Conservation (phyloP, 129 eudicot species). For the Lonicera japonica region DNA sequence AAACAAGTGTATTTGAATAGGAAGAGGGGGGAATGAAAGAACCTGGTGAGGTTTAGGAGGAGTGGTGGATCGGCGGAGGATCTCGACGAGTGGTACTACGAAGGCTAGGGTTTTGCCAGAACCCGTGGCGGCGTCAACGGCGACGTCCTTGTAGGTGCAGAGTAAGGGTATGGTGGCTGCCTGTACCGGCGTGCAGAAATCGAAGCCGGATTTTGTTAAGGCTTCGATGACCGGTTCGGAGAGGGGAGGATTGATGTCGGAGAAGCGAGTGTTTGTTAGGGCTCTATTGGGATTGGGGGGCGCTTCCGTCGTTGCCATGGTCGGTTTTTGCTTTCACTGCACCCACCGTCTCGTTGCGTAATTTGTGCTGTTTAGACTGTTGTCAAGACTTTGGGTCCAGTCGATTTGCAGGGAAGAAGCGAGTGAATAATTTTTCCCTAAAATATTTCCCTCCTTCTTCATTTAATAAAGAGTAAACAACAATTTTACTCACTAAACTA, state of each 20-base stretch:
- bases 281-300: conserved; percentile 61
- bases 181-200: conserved; percentile 91
- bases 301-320: conserved; percentile 27
- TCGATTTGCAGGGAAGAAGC: too few species aligned
- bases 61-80: conserved; percentile 67
- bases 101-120: conserved; percentile 98
- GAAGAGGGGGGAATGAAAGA: not conserved
- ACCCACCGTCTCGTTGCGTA: not conserved
- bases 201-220: conserved; percentile 44
- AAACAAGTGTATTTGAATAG: not conserved
- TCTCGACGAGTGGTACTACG: conserved; percentile 82
- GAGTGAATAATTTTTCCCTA: too few species aligned
- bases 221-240: conserved; percentile 64
- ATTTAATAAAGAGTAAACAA: too few species aligned
- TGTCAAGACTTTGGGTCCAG: not conserved
- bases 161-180: conserved; percentile 89
- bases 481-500: too few species aligned
- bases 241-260: conserved; percentile 72
- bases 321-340: not conserved
- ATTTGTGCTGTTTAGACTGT: not conserved
- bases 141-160: conserved; percentile 79
- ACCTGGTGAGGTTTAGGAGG: conserved; percentile 80
- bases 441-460: too few species aligned
- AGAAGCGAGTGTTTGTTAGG: conserved; percentile 66
- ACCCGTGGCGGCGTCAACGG: conserved; percentile 99